A percentile compares a stretch with the other conserved stretches of the same genome.
Conservation (phyloP, 495 filamentous ascomycete genomes). For the Hyaloscypha hepaticicola region DNA sequence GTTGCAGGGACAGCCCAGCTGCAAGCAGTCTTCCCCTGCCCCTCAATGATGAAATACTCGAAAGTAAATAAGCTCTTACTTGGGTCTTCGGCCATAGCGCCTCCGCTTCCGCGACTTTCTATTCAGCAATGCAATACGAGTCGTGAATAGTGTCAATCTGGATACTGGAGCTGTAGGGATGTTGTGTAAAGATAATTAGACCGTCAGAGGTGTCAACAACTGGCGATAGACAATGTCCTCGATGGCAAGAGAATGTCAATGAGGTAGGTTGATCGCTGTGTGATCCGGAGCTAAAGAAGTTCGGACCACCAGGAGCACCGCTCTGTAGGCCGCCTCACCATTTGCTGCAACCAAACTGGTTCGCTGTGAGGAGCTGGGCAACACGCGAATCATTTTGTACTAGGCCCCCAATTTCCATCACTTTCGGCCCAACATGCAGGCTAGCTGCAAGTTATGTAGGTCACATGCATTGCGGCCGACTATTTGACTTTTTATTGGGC, state of each 20-base stretch:
- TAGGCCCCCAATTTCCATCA: conserved; percentile 14
- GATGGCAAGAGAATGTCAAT: conserved; percentile 5
- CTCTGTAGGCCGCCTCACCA: conserved; percentile 5
- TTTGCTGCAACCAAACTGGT: too few relatives aligned
- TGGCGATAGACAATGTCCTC: not conserved
- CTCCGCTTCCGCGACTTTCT: conserved; percentile 16
- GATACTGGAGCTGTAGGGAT: conserved; percentile 22
- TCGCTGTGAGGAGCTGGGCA: conserved; percentile 12
- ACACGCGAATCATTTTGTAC: not conserved
- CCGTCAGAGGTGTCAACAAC: conserved; percentile 7
- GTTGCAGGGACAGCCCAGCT: not conserved
- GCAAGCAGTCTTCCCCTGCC: not conserved
- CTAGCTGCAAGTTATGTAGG: conserved; percentile 17
- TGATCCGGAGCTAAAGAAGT: conserved; percentile 6
- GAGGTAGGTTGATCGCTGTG: conserved; percentile 12
- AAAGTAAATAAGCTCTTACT: conserved; percentile 32
- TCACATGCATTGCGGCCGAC: conserved; percentile 16
- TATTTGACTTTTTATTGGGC: conserved; percentile 7
- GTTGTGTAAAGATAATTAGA: not conserved
- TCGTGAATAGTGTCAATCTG: conserved; percentile 8
- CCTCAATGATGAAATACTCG: not conserved
- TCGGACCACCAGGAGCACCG: not conserved
- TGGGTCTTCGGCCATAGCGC: conserved; percentile 34
- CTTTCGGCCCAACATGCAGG: conserved; percentile 16
- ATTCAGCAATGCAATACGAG: conserved; percentile 2